These are phyloP conservation scores for Prosopis cineraria DNA, from an alignment of 306 rosid species.

Conservation along the genomic window DNA sequence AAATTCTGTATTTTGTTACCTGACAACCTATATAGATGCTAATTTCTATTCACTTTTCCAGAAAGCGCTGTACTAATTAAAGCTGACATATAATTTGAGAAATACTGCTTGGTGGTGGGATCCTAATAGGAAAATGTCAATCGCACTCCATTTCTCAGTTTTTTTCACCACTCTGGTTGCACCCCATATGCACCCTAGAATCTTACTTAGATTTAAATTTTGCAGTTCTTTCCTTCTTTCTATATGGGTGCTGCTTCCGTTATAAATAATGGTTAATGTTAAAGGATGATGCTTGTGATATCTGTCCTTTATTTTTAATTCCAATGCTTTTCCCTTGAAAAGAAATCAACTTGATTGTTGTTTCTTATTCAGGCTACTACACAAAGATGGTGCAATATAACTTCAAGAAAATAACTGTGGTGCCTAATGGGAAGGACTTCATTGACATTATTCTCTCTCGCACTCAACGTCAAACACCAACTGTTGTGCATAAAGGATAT, in stretches of 20 bases:
- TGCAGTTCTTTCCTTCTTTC: neutral
- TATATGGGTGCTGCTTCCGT: neutral
- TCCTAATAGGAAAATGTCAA: neutral
- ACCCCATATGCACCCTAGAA: neutral
- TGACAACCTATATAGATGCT: neutral
- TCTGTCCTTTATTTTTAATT: neutral
- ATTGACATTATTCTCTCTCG: constrained; percentile 82
- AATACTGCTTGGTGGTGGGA: neutral
- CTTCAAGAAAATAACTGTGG: constrained; percentile 87
- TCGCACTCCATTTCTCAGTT: neutral
- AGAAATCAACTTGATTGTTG: neutral
- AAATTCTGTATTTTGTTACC: neutral
- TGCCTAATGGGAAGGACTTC: constrained; percentile 85
- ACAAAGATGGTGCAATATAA: constrained; percentile 77
- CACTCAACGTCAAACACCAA: constrained; percentile 87
- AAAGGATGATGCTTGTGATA: neutral
- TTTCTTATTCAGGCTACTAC: constrained; percentile 4
- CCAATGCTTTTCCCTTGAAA: neutral
- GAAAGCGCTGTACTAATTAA: neutral
- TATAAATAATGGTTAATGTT: neutral
- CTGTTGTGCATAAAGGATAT: constrained; percentile 89
- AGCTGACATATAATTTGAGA: neutral
- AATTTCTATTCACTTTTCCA: neutral
- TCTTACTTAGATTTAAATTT: neutral
- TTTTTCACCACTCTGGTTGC: neutral